These are phyloP conservation scores for Lasiodiplodia sp. DNA, from an alignment of 2,329 filamentous ascomycete species.

Conservation along the genomic window DNA sequence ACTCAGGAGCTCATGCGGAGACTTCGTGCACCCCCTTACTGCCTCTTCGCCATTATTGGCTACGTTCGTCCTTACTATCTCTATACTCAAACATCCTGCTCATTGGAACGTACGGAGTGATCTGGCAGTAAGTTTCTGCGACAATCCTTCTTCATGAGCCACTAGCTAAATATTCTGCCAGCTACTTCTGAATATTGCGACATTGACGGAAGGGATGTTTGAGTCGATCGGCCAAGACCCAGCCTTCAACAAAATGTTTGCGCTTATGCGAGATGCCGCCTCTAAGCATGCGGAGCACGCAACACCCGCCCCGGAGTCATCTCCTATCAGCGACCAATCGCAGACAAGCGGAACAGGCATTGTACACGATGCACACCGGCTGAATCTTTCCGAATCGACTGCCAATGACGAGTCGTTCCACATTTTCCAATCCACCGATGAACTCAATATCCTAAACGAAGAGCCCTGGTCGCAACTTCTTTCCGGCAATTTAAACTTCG, in stretches of 20 bases:
- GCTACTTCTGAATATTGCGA: conserved; percentile 13
- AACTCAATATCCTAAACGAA: not conserved
- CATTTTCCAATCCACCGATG: not conserved
- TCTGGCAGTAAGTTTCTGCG: not conserved
- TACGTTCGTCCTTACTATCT: not conserved
- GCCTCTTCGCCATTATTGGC: not conserved
- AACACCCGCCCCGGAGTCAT: not conserved
- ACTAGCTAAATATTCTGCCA: not conserved
- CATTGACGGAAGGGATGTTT: conserved; percentile 6
- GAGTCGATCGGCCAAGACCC: conserved; percentile 1
- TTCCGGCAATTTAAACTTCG: conserved; percentile 4
- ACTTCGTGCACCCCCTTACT: not conserved
- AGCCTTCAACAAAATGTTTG: conserved; percentile 9
- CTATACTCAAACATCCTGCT: conserved; percentile 3
- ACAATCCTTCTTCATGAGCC: no score
- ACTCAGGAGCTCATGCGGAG: conserved; percentile 17
- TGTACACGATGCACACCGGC: not conserved
- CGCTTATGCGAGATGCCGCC: conserved; percentile 4
- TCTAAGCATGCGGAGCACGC: not conserved
- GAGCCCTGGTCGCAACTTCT: conserved; percentile 4
- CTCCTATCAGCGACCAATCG: not conserved
- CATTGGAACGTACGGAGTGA: conserved; percentile 3
- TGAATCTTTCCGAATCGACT: not conserved
- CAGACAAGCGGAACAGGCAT: not conserved
- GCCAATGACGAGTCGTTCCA: not conserved